Conservation (phyloP, 768 basidiomycete genomes). For the Vishniacozyma victoriae region DNA sequence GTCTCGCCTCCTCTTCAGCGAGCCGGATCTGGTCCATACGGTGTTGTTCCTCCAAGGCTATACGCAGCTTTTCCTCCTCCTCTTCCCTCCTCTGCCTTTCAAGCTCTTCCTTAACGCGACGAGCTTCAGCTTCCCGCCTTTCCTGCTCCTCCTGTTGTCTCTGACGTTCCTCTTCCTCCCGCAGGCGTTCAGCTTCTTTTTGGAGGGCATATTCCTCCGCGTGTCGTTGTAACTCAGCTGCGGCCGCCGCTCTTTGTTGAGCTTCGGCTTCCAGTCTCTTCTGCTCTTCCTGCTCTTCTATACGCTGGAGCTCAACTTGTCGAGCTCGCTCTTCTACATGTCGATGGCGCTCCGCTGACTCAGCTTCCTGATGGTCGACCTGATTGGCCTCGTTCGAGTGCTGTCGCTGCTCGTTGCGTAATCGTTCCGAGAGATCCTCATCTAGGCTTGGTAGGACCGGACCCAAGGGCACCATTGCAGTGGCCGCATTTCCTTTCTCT, state of each 20-base stretch:
- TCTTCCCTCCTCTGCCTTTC: neutral
- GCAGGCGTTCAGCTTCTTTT: constrained; percentile 3
- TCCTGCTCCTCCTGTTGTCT: constrained; percentile 8
- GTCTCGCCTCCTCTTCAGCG: neutral
- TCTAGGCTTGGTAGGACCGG: too few species aligned
- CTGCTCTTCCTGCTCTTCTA: constrained; percentile 8
- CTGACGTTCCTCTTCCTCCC: constrained; percentile 6
- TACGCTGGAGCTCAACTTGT: too few species aligned
- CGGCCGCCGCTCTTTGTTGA: neutral
- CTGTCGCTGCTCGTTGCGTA: too few species aligned
- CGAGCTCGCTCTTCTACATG: constrained; percentile 4
- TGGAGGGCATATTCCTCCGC: constrained; percentile 7
- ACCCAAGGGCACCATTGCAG: too few species aligned
- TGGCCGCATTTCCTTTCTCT: too few species aligned
- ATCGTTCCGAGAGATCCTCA: too few species aligned
- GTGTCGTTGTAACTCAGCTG: constrained; percentile 3
- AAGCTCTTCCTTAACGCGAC: neutral
- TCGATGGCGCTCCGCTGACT: too few species aligned
- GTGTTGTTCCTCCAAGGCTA: constrained; percentile 1
- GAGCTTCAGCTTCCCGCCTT: neutral
- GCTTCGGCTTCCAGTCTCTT: neutral
- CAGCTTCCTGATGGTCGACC: neutral
- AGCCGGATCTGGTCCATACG: neutral
- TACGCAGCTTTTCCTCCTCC: constrained; percentile 7
- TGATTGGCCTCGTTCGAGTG: neutral